Base-by-base conservation (phyloP, 495 filamentous ascomycete genomes). In the Amniculicola lignicola region DNA sequence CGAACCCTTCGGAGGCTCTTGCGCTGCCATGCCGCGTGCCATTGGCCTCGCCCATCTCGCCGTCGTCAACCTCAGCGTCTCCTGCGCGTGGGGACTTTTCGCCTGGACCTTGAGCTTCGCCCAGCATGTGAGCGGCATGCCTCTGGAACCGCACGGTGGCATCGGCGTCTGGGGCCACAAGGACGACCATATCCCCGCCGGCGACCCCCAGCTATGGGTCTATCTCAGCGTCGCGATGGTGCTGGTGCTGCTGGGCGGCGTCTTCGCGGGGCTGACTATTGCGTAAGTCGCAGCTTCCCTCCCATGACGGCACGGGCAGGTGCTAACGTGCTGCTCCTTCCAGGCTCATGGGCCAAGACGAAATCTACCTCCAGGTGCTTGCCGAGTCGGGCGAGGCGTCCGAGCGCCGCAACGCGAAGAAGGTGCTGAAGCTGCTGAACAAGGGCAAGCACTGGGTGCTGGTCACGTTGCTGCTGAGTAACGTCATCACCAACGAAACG, bases 401-500 rank as follows among this genome's bases (percentile, higher is more conserved):
- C 19, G 90, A 98, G 67, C 81, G 82, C 59, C 87, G 84, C 63
- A 86, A 96, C 67, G 94, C 93, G 1, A 79, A 76, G 22, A 84
- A 81, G 56, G 93, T 98, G 0, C 79, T 90, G 55, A 79, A 81
- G 22, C 75, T 98, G 14, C 70, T 98, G 39, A 83, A 92, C 53
- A 83, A 80, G 40, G 94, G 93, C 36, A 98, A 98, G 65, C 93
- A 98, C 71, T 98, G 93, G 93, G 93, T 98, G n/a, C 75, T 98
- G 48, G 93, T 98, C 27, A 98, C 93, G 11, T 75, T 98, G 25
- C 80, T 98, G 3, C 74, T 98, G 43, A 88, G 89, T 62, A 98
- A 98, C 72, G 93, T 97, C 65, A 96, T 98, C 63, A 95, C 95
- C 44, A 98, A 98, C 71, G 93, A 97, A 72, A 93, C 93, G 0